Conservation (phyloP, 2,329 filamentous ascomycete genomes). For the Talaromyces pinophilus region DNA sequence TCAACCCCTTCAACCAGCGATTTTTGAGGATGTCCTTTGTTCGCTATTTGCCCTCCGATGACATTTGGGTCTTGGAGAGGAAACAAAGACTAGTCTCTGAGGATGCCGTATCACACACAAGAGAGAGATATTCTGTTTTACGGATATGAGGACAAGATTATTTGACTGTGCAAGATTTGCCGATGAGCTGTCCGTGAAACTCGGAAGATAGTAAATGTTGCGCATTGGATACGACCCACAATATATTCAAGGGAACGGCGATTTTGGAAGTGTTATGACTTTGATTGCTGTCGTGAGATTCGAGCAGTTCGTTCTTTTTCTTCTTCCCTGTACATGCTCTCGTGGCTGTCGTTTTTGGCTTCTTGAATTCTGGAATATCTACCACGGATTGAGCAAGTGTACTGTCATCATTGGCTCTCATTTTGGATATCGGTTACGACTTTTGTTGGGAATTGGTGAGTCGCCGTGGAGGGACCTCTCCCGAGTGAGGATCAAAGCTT, state of each 20-base stretch:
- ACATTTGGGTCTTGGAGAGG: conserved; percentile 59
- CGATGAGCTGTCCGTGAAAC: conserved; percentile 18
- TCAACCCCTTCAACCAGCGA: conserved; percentile 57
- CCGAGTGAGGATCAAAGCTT: conserved; percentile 91
- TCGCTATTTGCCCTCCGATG: conserved; percentile 68
- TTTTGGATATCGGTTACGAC: neutral
- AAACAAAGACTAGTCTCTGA: conserved; percentile 94
- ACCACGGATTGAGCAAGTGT: conserved; percentile 17
- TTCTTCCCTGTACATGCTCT: conserved; percentile 13
- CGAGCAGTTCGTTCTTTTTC: conserved; percentile 17
- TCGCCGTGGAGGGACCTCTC: conserved; percentile 69
- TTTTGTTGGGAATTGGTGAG: conserved; percentile 8
- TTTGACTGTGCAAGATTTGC: conserved; percentile 26
- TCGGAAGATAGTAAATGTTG: conserved; percentile 24
- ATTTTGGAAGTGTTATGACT: neutral
- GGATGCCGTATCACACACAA: conserved; percentile 77
- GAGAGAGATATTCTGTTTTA: conserved; percentile 58
- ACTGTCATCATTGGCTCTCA: conserved; percentile 21
- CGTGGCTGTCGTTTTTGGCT: conserved; percentile 9
- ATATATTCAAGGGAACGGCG: neutral
- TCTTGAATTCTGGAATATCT: conserved; percentile 18
- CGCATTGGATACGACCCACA: conserved; percentile 14
- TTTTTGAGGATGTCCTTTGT: conserved; percentile 98
- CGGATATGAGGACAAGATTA: conserved; percentile 33
- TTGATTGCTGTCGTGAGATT: conserved; percentile 2